Base-by-base conservation (phyloP, 176 grass and related monocot genomes). In the Aegilops bicornis region DNA sequence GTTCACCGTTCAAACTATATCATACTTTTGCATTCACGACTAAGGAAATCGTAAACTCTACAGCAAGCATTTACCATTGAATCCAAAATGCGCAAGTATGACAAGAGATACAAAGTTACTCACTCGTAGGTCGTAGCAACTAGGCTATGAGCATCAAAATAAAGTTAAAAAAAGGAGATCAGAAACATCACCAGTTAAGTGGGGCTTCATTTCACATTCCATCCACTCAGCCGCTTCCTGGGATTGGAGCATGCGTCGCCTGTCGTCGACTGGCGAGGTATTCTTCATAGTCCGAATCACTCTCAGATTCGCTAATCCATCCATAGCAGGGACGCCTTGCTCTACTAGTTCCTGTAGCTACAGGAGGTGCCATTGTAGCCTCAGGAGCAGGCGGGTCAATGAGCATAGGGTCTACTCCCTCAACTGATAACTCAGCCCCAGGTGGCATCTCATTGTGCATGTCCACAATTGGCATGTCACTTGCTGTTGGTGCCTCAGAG, bases 241-340 rank as follows among this genome's bases (percentile, higher is more conserved):
- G 56, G 19, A 59, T 22, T 59, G 56, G 7, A 59, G 56, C 56
- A 59, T 59, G 56, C 20, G 6, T 22, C 56, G 67, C 70, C 50
- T 54, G 69, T 30, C 77, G 35, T 47, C 25, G 61, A 66, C 61
- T 80, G 15, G 80, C 19, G 15, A 52, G 73, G 43, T 50, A 64
- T 48, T 88, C 73, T 56, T 86, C 88, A 3, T 82, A 67, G 68
- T 73, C 81, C 0, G 50, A 73, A 64, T 84, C 70, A 64, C 68
- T 83, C n/a, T 75, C 82, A 47, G 70, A 84, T 37, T 89, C 88
- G 5, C 32, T 75, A 25, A 89, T 73, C 88, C 82, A 89, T 45
- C 82, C 88, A 81, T 68, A 76, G 33, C 88, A 81, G 0, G 88
- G 88, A 5, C 24, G 69, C 35, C 33, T 65, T 59, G 67, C 27